Conservation (phyloP, 495 filamentous ascomycete genomes). For the Penicillium paradoxum region DNA sequence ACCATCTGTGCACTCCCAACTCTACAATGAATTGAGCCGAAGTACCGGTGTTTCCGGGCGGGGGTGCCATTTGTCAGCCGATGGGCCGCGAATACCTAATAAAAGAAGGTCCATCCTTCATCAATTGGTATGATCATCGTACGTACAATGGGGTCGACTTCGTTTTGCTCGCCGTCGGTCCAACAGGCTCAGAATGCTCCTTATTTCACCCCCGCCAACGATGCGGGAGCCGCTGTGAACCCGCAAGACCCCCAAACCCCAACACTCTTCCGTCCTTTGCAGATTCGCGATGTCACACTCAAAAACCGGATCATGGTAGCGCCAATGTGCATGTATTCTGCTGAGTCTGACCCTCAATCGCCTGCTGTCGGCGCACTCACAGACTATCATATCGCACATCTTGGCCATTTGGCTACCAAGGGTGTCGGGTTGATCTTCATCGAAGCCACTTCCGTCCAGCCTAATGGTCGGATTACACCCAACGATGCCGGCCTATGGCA, state of each 20-base stretch:
- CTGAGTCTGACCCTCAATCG: conserved; percentile 37
- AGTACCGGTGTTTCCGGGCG: no score
- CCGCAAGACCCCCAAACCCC: conserved; percentile 43
- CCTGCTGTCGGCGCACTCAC: conserved; percentile 58
- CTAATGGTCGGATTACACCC: conserved; percentile 68
- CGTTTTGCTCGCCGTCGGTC: conserved; percentile 15
- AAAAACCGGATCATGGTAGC: conserved; percentile 65
- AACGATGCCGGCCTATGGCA: conserved; percentile 67
- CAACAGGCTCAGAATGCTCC: conserved; percentile 26
- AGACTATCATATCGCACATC: conserved; percentile 63
- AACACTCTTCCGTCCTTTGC: conserved; percentile 61
- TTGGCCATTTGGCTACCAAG: conserved; percentile 58
- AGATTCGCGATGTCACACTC: conserved; percentile 60
- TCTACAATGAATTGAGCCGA: no score
- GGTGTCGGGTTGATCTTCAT: conserved; percentile 61
- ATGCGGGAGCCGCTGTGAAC: conserved; percentile 47
- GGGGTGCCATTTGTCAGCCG: no score
- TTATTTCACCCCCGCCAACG: conserved; percentile 58
- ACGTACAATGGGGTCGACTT: conserved; percentile 15
- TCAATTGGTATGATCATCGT: no score
- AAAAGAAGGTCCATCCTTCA: no score
- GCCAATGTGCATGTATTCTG: conserved; percentile 62
- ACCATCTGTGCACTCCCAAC: no score
- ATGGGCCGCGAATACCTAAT: no score
- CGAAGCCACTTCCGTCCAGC: conserved; percentile 62